Conservation (phyloP, 2,329 filamentous ascomycete species). For the Microcyclosporella mali region DNA sequence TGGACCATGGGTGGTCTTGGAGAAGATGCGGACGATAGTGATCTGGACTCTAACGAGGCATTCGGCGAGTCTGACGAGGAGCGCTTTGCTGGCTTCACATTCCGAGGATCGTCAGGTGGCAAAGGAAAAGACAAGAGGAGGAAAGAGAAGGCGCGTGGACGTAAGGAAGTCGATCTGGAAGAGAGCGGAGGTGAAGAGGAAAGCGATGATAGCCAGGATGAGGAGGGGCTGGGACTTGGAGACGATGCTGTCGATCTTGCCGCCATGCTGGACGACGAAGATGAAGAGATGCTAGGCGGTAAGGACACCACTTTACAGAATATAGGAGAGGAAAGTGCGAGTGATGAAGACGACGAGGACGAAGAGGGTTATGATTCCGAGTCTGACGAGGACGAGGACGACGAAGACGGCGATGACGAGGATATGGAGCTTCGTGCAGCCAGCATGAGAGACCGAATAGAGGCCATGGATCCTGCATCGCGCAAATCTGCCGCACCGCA, state of each 20-base stretch:
- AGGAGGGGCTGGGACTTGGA: conserved; percentile 49
- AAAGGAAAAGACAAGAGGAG: conserved; percentile 44
- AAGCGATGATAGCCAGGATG: conserved; percentile 42
- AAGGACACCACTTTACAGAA: conserved; percentile 32
- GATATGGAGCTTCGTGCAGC: conserved; percentile 60
- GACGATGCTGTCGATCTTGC: conserved; percentile 59
- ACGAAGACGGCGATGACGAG: conserved; percentile 40
- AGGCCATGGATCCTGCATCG: conserved; percentile 41
- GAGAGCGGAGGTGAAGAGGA: conserved; percentile 42
- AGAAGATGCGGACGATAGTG: conserved; percentile 60
- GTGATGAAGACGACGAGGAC: conserved; percentile 27
- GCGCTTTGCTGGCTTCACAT: conserved; percentile 69
- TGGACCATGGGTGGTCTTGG: conserved; percentile 69
- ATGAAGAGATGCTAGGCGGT: conserved; percentile 37
- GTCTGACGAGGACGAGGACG: conserved; percentile 48
- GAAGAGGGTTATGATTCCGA: conserved; percentile 50
- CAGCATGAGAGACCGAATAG: conserved; percentile 46
- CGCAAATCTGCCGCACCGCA: conserved; percentile 8
- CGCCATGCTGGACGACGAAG: conserved; percentile 54
- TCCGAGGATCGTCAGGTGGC: conserved; percentile 52
- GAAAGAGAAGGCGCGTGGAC: conserved; percentile 38
- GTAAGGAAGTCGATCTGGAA: conserved; percentile 43
- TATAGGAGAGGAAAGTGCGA: conserved; percentile 22
- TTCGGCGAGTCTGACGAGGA: conserved; percentile 87
- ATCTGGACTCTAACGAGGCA: conserved; percentile 71